Evolutionary conservation across 2,329 filamentous ascomycete genomes (phyloP), one percentile per base, ranked within the genome.

Genomic region (Aspergillus awamori): DNA sequence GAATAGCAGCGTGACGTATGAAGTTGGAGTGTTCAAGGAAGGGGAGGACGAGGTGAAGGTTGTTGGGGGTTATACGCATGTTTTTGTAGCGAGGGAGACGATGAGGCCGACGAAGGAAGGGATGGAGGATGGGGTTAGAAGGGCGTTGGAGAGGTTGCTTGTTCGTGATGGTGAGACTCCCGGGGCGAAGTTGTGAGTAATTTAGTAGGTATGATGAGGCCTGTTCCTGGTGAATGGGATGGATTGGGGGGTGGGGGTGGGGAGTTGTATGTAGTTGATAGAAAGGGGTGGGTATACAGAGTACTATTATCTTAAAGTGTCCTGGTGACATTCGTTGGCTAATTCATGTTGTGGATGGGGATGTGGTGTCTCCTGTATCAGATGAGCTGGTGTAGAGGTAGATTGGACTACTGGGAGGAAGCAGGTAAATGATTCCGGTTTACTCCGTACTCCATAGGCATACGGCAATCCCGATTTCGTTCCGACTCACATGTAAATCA

Each of bases 1-100:
- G 4, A 90, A 87, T 67, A 92, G 91, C 26, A 97, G 92, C 70
- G 93, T 96, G 8, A 91, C 87, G 11, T 98, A 97, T 72, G 94
- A 98, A 73, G 86, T 96, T 61, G 95, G 88, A 0, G 83, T 98
- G 1, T 98, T 97, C 70, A 88, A 92, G 72, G 83, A 86, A 62
- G 91, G 89, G 0, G 80, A 88, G 2, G 87, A 91, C 1, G 80
- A 84, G 20, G 91, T 95, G 8, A 92, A 90, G 72, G 92, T 92
- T 10, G 92, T 97, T 0, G 93, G 93, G 1, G 89, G 90, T 68
- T 93, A 95, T 72, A 84, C 92, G 13, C 93, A 97, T 74, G 92
- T 97, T 10, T 96, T 94, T 79, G 90, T 96, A n/a, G 87, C 93
- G 61, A 84, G 91, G 55, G 83, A 83, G 39, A 89, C 86, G 15